phyloP scores from a whole-genome alignment of 371 early-diverging fungal species.

The Haplosporangium sp. region DNA sequence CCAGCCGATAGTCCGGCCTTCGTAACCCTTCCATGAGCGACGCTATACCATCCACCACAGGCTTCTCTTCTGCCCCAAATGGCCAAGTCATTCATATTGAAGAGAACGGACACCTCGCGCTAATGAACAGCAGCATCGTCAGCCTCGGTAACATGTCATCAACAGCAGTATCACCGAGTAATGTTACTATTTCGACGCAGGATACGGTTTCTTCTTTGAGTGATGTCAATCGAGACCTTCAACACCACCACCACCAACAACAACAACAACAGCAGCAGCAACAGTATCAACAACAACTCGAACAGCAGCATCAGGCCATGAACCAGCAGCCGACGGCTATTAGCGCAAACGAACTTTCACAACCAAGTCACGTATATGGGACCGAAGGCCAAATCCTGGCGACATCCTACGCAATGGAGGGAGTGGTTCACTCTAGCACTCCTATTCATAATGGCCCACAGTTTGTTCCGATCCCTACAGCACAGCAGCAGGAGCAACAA shows the following conservation, averaged over 20 bases:
- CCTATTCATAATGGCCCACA: background rate
- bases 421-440: constrained; percentile 18
- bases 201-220: constrained; percentile 2
- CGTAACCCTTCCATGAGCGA: constrained; percentile 23
- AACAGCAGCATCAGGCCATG: constrained; percentile 3
- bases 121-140: constrained; percentile 6
- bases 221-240: constrained; percentile 5
- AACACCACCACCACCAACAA: constrained; percentile 19
- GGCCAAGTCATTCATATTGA: constrained; percentile 12
- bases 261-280: constrained; percentile 21
- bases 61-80: constrained; percentile 22
- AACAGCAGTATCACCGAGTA: constrained; percentile 1
- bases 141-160: constrained; percentile 16
- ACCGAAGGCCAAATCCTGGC: constrained; percentile 5
- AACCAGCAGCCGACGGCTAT: constrained; percentile 6
- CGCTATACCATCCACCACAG: constrained; percentile 5
- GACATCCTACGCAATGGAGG: constrained; percentile 29
- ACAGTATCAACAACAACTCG: constrained; percentile 11
- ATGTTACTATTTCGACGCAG: background rate
- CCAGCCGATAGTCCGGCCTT: background rate
- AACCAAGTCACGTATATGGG: constrained; percentile 1
- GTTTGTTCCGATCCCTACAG: constrained; percentile 8
- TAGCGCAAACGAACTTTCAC: constrained; percentile 3
- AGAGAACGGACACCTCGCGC: constrained; percentile 7
- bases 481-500: constrained; percentile 13